Evolutionary conservation across 257 asterid genomes (phyloP).

Genomic region (Linderniella brevidens): DNA sequence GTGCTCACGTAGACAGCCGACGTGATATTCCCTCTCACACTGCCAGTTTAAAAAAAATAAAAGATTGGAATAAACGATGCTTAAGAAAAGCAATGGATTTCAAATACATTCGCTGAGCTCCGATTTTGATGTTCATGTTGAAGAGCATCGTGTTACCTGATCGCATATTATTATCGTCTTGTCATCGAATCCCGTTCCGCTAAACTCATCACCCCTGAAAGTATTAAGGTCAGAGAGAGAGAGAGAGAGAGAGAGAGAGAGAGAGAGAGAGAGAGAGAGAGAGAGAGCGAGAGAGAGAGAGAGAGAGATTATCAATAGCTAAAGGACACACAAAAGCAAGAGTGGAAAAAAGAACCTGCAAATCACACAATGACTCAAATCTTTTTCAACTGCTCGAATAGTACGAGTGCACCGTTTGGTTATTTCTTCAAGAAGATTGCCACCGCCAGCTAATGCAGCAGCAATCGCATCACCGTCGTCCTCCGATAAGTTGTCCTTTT

Average conservation of each 20-base stretch:
- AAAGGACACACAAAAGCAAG: too few species aligned
- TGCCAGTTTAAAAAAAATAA: constrained; percentile 16
- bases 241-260: neutral
- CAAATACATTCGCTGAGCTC: constrained; percentile 4
- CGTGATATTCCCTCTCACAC: constrained; percentile 91
- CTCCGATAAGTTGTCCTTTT: constrained; percentile 41
- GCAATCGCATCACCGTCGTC: constrained; percentile 60
- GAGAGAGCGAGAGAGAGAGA: constrained; percentile 5
- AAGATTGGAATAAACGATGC: neutral
- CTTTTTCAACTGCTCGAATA: constrained; percentile 24
- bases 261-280: constrained; percentile 4
- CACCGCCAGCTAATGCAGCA: constrained; percentile 58
- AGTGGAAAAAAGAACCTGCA: constrained; percentile 47
- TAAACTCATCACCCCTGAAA: constrained; percentile 59
- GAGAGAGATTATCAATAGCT: too few species aligned
- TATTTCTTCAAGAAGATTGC: constrained; percentile 62
- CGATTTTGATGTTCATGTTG: constrained; percentile 1
- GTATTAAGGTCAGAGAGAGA: neutral
- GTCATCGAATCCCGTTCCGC: constrained; percentile 37
- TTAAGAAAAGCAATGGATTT: constrained; percentile 5
- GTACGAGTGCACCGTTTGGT: constrained; percentile 62
- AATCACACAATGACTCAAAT: constrained; percentile 57
- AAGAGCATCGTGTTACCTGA: constrained; percentile 35
- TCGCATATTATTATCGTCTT: constrained; percentile 79
- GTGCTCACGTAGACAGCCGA: constrained; percentile 69